These are phyloP conservation scores for Exophiala calicioides DNA, from an alignment of 2,329 filamentous ascomycete species.

Conservation along the genomic window DNA sequence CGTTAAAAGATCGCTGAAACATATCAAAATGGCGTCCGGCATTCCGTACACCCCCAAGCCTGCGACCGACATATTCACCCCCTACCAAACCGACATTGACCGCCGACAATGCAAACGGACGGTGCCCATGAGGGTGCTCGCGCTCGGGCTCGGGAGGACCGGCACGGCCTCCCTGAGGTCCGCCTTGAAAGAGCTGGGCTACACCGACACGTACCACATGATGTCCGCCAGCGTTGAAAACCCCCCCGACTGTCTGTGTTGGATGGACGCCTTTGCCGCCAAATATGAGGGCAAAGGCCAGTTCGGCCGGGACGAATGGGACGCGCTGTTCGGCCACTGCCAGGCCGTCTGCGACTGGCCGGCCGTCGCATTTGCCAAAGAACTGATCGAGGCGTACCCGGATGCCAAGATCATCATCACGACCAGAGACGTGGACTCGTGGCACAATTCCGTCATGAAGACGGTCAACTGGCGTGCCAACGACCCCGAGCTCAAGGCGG, in stretches of 20 bases:
- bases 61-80: slow-evolving; percentile 54
- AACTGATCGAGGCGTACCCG: slow-evolving; percentile 70
- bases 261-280: slow-evolving; percentile 67
- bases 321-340: slow-evolving; percentile 66
- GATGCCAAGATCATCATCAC: slow-evolving; percentile 72
- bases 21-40: slow-evolving; percentile 33
- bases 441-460: slow-evolving; percentile 64
- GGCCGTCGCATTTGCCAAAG: slow-evolving; percentile 66
- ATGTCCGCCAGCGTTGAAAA: slow-evolving; percentile 70
- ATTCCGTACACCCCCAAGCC: slow-evolving; percentile 41
- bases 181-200: slow-evolving; percentile 67
- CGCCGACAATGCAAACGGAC: slow-evolving; percentile 63
- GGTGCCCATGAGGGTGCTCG: slow-evolving; percentile 72
- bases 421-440: slow-evolving; percentile 66
- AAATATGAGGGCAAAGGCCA: slow-evolving; percentile 63
- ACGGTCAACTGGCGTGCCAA: slow-evolving; percentile 68
- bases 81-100: slow-evolving; percentile 66
- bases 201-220: slow-evolving; percentile 68
- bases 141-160: slow-evolving; percentile 68
- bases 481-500: slow-evolving; percentile 60
- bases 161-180: slow-evolving; percentile 69
- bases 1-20: slow-evolving; percentile 6
- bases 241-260: slow-evolving; percentile 66
- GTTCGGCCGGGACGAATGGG: slow-evolving; percentile 68
- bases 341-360: slow-evolving; percentile 69